These are phyloP conservation scores for Primulina eburnea DNA, from an alignment of 257 asterid genomes.

Conservation along the genomic window DNA sequence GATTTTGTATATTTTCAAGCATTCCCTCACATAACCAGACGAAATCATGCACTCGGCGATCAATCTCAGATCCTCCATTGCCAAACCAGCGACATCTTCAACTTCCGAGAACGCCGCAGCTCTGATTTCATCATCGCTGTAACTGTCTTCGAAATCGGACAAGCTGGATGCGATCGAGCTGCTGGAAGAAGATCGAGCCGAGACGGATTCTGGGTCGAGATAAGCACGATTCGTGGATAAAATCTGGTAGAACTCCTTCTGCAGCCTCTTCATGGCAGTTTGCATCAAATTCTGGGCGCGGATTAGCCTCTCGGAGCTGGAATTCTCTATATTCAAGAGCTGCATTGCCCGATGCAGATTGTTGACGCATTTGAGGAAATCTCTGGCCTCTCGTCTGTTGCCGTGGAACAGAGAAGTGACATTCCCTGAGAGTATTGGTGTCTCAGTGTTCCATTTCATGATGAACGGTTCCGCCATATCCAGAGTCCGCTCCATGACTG, in stretches of 20 bases:
- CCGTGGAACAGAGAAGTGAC: conserved; percentile 43
- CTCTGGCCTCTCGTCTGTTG: conserved; percentile 40
- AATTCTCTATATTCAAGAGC: conserved; percentile 25
- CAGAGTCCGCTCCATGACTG: conserved; percentile 37
- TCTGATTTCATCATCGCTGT: conserved; percentile 1
- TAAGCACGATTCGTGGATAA: conserved; percentile 1
- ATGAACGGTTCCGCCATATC: conserved; percentile 37
- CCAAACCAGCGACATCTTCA: conserved; percentile 28
- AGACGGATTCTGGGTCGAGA: conserved; percentile 19
- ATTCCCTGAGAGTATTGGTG: conserved; percentile 8
- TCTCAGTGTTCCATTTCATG: conserved; percentile 44
- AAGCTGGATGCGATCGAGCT: conserved; percentile 23
- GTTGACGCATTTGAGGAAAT: conserved; percentile 34
- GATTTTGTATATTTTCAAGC: conserved; percentile 35
- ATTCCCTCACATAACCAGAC: conserved; percentile 27
- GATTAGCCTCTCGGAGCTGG: conserved; percentile 29
- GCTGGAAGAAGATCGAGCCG: neutral
- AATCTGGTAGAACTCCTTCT: conserved; percentile 21
- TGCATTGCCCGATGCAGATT: conserved; percentile 46
- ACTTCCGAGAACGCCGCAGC: conserved; percentile 29
- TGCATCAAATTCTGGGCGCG: conserved; percentile 26
- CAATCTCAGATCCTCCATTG: conserved; percentile 23
- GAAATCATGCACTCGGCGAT: conserved; percentile 21
- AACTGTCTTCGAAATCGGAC: conserved; percentile 28
- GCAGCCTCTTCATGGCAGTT: conserved; percentile 17